Evolutionary conservation across 768 basidiomycete species (phyloP).

Genomic region (Mycena vulgaris): DNA sequence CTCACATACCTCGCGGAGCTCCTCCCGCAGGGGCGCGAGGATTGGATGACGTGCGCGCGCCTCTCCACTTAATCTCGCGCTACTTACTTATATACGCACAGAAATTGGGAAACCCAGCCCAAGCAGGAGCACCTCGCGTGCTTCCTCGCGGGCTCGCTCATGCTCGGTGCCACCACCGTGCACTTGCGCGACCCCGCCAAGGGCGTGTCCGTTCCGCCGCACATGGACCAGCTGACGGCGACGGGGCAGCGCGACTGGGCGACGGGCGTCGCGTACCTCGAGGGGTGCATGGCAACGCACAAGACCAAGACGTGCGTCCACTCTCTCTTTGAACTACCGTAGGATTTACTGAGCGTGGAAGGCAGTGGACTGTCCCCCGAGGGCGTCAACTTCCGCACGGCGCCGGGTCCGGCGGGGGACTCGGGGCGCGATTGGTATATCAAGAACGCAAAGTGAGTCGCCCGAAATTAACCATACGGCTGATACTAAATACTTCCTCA

Average conservation of each 20-base stretch:
- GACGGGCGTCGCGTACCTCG: constrained; percentile 74
- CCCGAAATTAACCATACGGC: too few relatives aligned
- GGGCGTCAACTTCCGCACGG: constrained; percentile 77
- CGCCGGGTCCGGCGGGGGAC: constrained; percentile 54
- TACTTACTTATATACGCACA: neutral
- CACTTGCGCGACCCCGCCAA: constrained; percentile 41
- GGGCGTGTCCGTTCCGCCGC: constrained; percentile 66
- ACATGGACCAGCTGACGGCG: constrained; percentile 60
- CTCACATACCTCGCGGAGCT: constrained; percentile 80
- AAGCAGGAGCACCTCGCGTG: constrained; percentile 90
- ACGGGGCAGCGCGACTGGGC: constrained; percentile 74
- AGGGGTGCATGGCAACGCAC: constrained; percentile 80
- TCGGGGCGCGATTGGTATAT: constrained; percentile 83
- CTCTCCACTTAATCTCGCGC: constrained; percentile 36
- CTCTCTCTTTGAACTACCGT: too few relatives aligned
- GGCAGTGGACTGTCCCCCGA: constrained; percentile 79
- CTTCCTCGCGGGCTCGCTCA: constrained; percentile 83
- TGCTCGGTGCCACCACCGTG: constrained; percentile 76
- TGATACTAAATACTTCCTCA: neutral
- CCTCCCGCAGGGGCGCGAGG: constrained; percentile 50
- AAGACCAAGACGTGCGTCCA: constrained; percentile 71
- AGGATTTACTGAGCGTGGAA: too few relatives aligned
- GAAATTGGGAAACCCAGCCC: constrained; percentile 70
- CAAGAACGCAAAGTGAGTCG: constrained; percentile 66
- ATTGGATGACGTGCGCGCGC: constrained; percentile 49